Conservation (phyloP, 2,329 filamentous ascomycete genomes). For the Alternaria arbusti region DNA sequence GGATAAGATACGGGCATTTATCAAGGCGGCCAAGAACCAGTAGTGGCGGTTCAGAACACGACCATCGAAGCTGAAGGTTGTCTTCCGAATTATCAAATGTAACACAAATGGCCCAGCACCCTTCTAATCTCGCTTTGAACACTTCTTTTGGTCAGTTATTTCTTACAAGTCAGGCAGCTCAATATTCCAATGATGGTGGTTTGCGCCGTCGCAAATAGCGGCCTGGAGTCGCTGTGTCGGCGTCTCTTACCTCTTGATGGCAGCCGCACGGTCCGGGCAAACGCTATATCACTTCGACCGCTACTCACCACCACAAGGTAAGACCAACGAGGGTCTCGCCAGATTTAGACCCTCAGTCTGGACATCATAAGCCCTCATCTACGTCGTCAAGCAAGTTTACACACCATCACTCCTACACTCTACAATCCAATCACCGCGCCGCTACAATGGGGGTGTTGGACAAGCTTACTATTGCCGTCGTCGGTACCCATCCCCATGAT, state of each 20-base stretch:
- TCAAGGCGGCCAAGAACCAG: conserved; percentile 68
- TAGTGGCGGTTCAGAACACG: background rate
- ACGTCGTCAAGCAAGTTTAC: background rate
- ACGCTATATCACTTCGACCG: conserved; percentile 18
- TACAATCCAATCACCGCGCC: background rate
- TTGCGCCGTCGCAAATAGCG: background rate
- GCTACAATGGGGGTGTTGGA: conserved; percentile 56
- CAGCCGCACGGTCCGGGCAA: background rate
- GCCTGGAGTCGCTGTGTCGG: background rate
- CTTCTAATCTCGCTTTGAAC: no score
- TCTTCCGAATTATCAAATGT: background rate
- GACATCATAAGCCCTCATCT: background rate
- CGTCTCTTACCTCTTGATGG: conserved; percentile 18
- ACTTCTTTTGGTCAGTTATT: no score
- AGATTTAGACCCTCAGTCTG: background rate
- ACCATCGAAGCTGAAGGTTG: background rate
- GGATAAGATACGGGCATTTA: conserved; percentile 80
- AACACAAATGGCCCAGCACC: background rate
- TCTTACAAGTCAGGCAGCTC: background rate
- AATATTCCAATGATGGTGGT: background rate
- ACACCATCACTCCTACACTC: background rate
- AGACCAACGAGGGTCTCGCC: background rate
- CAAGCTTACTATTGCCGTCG: conserved; percentile 61
- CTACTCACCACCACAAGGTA: conserved; percentile 15
- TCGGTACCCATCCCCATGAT: conserved; percentile 62